Evolutionary conservation across 306 rosid genomes (phyloP), one percentile per base, ranked within the genome.

Genomic region (Quercus berberidifolia): DNA sequence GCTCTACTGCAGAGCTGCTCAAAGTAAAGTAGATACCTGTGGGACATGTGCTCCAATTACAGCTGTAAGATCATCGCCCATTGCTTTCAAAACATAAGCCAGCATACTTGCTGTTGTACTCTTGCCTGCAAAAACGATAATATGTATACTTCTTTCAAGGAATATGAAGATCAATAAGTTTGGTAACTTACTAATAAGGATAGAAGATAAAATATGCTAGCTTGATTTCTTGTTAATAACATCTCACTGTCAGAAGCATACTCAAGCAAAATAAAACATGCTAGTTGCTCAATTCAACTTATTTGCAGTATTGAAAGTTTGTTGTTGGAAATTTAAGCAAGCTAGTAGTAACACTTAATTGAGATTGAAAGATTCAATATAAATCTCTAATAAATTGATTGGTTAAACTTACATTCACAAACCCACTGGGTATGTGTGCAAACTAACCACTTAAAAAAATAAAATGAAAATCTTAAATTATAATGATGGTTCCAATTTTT

Each of bases 101-200:
- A 83, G 80, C 83, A 83, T 83, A 78, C 76, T 70, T 49, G 86
- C 65, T 62, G 86, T 78, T 18, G 86, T 76, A 83, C 86, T 83
- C 86, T 83, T 83, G 71, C 86, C 86, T 83, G 18, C 58, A 59
- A 8, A 9, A 68, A 76, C 10, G 1, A 70, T 56, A 4, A 56
- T 6, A 5, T 59, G 17, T 20, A 20, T 20, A 57, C 10, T 6
- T 20, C 20, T 20, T n/a, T 57, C 63, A 57, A 57, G 63, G 63
- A 25, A 23, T 11, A 23, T 59, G 25, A 59, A 59, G 65, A 59
- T 59, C 9, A 11, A 21, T 20, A 59, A 21, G 28, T 3, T 0
- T 10, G 65, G 31, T 20, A 20, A 57, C 63, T 5, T 20, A 23
- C 31, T 3, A 59, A 59, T 4, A 1, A 20, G 30, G 23, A 21